These are phyloP conservation scores for Saccharomycopsis sp. DNA, from an alignment of 805 yeast genomes.

Conservation along the genomic window DNA sequence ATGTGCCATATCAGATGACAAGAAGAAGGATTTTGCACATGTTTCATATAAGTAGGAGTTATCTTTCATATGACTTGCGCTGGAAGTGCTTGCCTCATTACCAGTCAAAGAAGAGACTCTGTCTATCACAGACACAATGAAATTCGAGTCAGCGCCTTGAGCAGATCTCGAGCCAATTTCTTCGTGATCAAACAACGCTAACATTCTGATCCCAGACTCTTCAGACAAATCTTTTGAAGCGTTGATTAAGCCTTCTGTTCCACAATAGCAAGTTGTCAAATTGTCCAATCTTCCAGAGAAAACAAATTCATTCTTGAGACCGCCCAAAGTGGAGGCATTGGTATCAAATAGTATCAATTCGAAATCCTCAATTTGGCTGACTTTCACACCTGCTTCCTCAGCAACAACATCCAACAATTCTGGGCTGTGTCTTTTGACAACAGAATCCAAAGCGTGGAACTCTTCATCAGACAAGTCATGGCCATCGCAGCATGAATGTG, in stretches of 20 bases:
- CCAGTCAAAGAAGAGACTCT: constrained; percentile 49
- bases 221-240: constrained; percentile 35
- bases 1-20: constrained; percentile 95
- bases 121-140: constrained; percentile 67
- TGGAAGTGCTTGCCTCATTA: constrained; percentile 28
- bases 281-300: constrained; percentile 90
- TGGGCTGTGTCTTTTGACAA: constrained; percentile 67
- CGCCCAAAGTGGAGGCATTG: constrained; percentile 78
- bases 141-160: constrained; percentile 94
- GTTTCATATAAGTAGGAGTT: constrained; percentile 40
- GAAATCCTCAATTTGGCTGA: constrained; percentile 72
- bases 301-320: constrained; percentile 81
- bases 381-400: constrained; percentile 43
- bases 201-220: constrained; percentile 56
- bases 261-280: constrained; percentile 77
- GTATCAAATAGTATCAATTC: constrained; percentile 81
- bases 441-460: constrained; percentile 55
- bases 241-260: constrained; percentile 60
- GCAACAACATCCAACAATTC: constrained; percentile 65
- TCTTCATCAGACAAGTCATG: constrained; percentile 41
- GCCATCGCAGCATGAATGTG: constrained; percentile 32
- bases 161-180: constrained; percentile 91
- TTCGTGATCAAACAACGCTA: constrained; percentile 90
- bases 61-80: constrained; percentile 10
- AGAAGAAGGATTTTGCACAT: constrained; percentile 69